Conservation (phyloP, 2,329 filamentous ascomycete species). For the Aspergillus sp. region DNA sequence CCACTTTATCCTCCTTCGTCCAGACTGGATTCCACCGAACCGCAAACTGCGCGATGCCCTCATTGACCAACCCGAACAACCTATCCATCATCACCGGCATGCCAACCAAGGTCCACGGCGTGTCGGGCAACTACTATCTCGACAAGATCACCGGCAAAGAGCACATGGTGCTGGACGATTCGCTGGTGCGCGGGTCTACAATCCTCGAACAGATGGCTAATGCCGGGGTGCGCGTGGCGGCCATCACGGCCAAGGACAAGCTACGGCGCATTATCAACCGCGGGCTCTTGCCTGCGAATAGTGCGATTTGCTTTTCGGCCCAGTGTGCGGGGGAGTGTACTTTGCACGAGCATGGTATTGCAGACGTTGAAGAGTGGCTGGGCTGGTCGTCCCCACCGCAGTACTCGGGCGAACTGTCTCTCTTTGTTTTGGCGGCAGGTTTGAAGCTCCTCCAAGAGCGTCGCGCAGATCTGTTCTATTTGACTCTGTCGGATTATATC, state of each 20-base stretch:
- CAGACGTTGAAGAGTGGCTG: conserved; percentile 38
- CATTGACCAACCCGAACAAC: conserved; percentile 49
- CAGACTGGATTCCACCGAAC: conserved; percentile 39
- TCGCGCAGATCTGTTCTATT: conserved; percentile 42
- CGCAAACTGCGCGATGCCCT: conserved; percentile 43
- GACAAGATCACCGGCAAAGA: conserved; percentile 40
- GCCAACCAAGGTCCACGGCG: conserved; percentile 41
- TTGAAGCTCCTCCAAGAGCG: conserved; percentile 42
- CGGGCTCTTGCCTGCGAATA: conserved; percentile 24
- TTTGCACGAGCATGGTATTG: conserved; percentile 35
- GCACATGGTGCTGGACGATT: conserved; percentile 43
- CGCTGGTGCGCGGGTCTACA: conserved; percentile 41
- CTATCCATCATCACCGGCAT: conserved; percentile 46
- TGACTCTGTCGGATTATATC: conserved; percentile 47
- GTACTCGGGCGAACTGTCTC: conserved; percentile 46
- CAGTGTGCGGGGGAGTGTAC: conserved; percentile 31
- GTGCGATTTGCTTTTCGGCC: conserved; percentile 42
- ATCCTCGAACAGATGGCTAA: conserved; percentile 42
- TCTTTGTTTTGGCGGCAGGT: conserved; percentile 46
- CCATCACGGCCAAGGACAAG: conserved; percentile 48
- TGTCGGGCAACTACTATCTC: conserved; percentile 46
- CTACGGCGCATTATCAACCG: conserved; percentile 42
- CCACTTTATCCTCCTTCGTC: conserved; percentile 32
- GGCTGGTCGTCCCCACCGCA: conserved; percentile 37
- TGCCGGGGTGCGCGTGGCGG: conserved; percentile 41